phyloP scores from a whole-genome alignment of 768 basidiomycete species.

The Calocybe indica region DNA sequence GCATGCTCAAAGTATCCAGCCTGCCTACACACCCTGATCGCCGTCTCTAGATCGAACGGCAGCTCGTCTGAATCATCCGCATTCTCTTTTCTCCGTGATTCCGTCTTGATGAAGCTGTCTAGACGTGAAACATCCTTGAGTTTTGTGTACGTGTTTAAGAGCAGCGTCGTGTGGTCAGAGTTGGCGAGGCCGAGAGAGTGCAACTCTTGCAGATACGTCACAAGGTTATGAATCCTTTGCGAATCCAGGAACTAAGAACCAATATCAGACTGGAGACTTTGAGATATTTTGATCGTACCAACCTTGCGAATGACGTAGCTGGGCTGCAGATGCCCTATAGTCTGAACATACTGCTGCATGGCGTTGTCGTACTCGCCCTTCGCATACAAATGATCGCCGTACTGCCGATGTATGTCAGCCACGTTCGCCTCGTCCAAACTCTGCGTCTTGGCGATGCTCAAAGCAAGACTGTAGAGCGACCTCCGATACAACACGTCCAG shows the following conservation, averaged over 20 bases:
- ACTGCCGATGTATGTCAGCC: constrained; percentile 85
- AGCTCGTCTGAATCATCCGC: constrained; percentile 57
- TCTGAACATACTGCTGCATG: constrained; percentile 89
- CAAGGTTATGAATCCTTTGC: constrained; percentile 92
- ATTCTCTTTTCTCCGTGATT: constrained; percentile 49
- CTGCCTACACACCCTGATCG: constrained; percentile 93
- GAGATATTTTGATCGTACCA: constrained; percentile 3
- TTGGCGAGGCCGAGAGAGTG: constrained; percentile 89
- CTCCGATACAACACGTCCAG: constrained; percentile 81
- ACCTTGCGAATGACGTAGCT: constrained; percentile 98
- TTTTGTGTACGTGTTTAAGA: constrained; percentile 97
- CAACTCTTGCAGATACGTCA: constrained; percentile 92
- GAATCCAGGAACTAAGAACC: constrained; percentile 88
- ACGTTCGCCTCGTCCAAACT: constrained; percentile 65
- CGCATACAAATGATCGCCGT: constrained; percentile 85
- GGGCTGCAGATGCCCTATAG: constrained; percentile 83
- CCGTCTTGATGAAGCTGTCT: constrained; percentile 89
- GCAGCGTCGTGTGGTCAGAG: constrained; percentile 92
- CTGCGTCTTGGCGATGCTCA: constrained; percentile 79
- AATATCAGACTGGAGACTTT: not conserved
- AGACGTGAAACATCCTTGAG: constrained; percentile 86
- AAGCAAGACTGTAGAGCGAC: constrained; percentile 71
- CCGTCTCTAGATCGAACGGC: constrained; percentile 96
- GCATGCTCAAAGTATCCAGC: constrained; percentile 97
- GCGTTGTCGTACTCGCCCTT: constrained; percentile 92